Conservation (phyloP, 2,329 filamentous ascomycete species). For the Curvularia hawaiiensis region DNA sequence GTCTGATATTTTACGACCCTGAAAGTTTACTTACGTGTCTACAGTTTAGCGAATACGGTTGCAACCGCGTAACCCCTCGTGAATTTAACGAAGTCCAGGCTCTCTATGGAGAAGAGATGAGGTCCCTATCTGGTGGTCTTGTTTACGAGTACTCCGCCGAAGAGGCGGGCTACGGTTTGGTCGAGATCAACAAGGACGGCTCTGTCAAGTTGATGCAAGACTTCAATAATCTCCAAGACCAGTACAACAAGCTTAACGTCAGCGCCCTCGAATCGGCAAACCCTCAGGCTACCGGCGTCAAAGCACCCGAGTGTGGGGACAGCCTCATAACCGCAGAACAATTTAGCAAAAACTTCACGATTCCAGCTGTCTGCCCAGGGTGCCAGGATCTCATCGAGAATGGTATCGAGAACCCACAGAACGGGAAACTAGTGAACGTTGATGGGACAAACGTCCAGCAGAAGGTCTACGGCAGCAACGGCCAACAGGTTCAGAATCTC, state of each 20-base stretch:
- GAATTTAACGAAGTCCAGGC: slow-evolving; percentile 76
- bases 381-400: slow-evolving; percentile 77
- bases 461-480: slow-evolving; percentile 62
- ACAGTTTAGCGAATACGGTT: slow-evolving; percentile 77
- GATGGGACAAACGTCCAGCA: slow-evolving; percentile 61
- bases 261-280: slow-evolving; percentile 67
- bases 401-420: slow-evolving; percentile 69
- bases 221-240: slow-evolving; percentile 71
- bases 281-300: slow-evolving; percentile 58
- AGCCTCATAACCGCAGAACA: slow-evolving; percentile 67
- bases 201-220: slow-evolving; percentile 52
- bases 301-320: slow-evolving; percentile 67
- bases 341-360: slow-evolving; percentile 80
- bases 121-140: slow-evolving; percentile 73
- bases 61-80: slow-evolving; percentile 68
- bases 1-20: not conserved
- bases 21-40: not conserved
- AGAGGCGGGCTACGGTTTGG: slow-evolving; percentile 61
- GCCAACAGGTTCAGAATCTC: slow-evolving; percentile 65
- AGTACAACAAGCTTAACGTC: slow-evolving; percentile 78
- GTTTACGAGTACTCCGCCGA: slow-evolving; percentile 84
- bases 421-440: slow-evolving; percentile 62
- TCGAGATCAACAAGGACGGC: slow-evolving; percentile 51
- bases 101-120: slow-evolving; percentile 76
- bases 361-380: slow-evolving; percentile 70